These are phyloP conservation scores for Podila epigama DNA, from an alignment of 192 early-diverging fungal genomes.

Conservation along the genomic window DNA sequence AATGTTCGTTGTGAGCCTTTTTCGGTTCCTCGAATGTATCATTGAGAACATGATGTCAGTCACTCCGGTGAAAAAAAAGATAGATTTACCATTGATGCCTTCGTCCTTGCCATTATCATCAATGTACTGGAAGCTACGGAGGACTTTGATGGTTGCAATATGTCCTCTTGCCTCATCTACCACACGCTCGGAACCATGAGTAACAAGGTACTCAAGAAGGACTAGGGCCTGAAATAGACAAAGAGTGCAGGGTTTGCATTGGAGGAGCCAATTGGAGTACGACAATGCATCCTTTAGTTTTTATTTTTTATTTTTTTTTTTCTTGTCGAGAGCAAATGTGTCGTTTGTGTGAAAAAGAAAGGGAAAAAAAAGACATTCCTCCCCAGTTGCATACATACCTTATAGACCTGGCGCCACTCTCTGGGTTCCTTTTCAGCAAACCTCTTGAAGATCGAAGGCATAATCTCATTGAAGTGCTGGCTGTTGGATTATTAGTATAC, in stretches of 20 bases:
- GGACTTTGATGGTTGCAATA: constrained; percentile 87
- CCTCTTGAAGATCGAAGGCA: constrained; percentile 90
- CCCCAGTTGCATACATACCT: constrained; percentile 56
- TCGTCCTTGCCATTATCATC: constrained; percentile 98
- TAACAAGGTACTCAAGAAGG: constrained; percentile 93
- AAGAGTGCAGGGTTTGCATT: background rate
- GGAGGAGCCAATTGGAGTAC: background rate
- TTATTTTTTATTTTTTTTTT: constrained; percentile 5
- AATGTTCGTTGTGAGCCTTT: too few relatives aligned
- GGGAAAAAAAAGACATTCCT: background rate
- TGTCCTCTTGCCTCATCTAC: constrained; percentile 88
- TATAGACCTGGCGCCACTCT: constrained; percentile 97
- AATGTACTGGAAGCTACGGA: constrained; percentile 87
- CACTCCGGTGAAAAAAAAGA: background rate
- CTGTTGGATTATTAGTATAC: constrained; percentile 49
- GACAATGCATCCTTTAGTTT: background rate
- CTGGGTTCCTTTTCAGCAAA: constrained; percentile 84
- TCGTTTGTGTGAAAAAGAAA: background rate
- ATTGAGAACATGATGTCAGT: background rate
- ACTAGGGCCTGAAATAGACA: constrained; percentile 73
- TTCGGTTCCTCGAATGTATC: too few relatives aligned
- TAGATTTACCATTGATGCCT: constrained; percentile 88
- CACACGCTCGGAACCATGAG: constrained; percentile 93
- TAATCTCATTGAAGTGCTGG: constrained; percentile 93
- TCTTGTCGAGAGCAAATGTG: constrained; percentile 1